These are phyloP conservation scores for Albifimbria verrucaria DNA, from an alignment of 2,329 filamentous ascomycete genomes.

Conservation along the genomic window DNA sequence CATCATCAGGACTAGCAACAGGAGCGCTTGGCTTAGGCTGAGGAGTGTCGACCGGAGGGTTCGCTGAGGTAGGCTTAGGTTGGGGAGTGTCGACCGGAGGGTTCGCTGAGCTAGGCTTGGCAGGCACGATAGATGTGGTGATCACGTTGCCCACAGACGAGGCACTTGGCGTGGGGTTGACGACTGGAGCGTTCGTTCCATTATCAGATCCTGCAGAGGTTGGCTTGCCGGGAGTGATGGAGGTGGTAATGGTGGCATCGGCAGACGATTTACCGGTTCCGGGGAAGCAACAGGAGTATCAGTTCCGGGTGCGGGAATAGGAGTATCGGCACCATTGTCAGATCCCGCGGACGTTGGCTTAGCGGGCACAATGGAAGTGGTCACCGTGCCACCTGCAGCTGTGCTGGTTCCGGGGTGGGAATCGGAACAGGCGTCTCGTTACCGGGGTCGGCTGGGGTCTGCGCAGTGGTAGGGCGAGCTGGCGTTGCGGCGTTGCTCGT, in stretches of 20 bases:
- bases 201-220: neutral
- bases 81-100: too few species aligned
- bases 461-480: conserved; percentile 1
- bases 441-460: neutral
- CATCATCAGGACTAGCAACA: too few species aligned
- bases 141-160: neutral
- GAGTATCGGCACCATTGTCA: conserved; percentile 6
- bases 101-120: too few species aligned
- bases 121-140: neutral
- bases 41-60: too few species aligned
- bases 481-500: conserved; percentile 2
- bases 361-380: neutral
- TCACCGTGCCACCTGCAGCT: neutral
- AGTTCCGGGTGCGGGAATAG: conserved; percentile 8
- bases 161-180: neutral
- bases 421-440: too few species aligned
- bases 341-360: conserved; percentile 4
- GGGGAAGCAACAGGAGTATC: conserved; percentile 10
- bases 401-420: neutral
- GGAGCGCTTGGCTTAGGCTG: too few species aligned
- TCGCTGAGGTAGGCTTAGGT: too few species aligned
- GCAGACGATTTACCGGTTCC: conserved; percentile 12
- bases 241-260: conserved; percentile 12
- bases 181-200: too few species aligned
- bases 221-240: conserved; percentile 15